Conservation (phyloP, 2,329 filamentous ascomycete genomes). For the Scorias spongiosa region DNA sequence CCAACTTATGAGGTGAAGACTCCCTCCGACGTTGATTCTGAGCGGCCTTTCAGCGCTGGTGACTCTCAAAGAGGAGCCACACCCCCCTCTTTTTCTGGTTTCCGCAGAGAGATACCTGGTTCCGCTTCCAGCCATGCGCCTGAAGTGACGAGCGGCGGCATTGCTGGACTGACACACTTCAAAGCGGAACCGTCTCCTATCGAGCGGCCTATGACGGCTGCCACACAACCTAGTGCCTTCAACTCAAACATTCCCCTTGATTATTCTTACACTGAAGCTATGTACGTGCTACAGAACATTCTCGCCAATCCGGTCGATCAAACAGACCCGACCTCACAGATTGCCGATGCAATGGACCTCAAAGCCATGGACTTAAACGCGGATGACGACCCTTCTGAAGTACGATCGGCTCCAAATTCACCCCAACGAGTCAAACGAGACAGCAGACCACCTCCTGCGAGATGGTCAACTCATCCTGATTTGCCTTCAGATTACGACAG, state of each 20-base stretch:
- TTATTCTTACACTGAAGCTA: slow-evolving; percentile 16
- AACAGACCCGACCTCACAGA: not conserved
- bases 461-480: slow-evolving; percentile 15
- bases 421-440: not conserved
- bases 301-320: not conserved
- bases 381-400: not conserved
- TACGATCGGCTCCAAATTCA: not conserved
- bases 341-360: not conserved
- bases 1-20: not conserved
- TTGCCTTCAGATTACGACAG: slow-evolving; percentile 12
- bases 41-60: not conserved
- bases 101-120: slow-evolving; percentile 2
- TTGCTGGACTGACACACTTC: too few relatives aligned
- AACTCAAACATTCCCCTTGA: slow-evolving; percentile 10
- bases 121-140: slow-evolving; percentile 3
- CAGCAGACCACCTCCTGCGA: slow-evolving; percentile 5
- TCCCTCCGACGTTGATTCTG: not conserved
- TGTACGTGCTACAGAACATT: slow-evolving; percentile 10
- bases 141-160: slow-evolving; percentile 2
- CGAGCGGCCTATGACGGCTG: slow-evolving; percentile 9
- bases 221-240: slow-evolving; percentile 2
- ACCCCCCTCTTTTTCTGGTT: slow-evolving; percentile 1
- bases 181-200: slow-evolving; percentile 1
- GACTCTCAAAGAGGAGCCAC: not conserved
- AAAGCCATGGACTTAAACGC: not conserved